Base-by-base conservation (phyloP, 2,329 filamentous ascomycete species). In the Coleophoma cylindrospora region DNA sequence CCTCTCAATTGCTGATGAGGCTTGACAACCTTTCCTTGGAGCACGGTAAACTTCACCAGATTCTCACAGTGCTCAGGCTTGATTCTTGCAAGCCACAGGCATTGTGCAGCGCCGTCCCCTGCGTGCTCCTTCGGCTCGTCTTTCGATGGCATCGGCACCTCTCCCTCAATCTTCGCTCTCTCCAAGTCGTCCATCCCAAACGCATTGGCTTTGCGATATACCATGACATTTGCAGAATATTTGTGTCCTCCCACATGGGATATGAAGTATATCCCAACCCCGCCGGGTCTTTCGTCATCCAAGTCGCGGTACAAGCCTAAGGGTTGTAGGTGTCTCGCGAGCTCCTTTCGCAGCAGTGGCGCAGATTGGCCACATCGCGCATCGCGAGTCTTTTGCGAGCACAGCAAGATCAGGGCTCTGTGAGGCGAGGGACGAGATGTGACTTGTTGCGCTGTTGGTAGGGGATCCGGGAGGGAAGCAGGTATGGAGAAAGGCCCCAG, bases 161-260 rank as follows among this genome's bases (percentile, higher is more conserved):
- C 62, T 37, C 63, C 65, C 43, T 58, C 62, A 13, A 62, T 57
- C 47, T 67, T 69, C 51, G 54, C 62, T 40, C 63, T 53, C 38
- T 63, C 57, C 37, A 65, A 47, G 8, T 51, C 38, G 43, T 66
- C 63, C 15, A 66, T 22, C 8, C 64, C 64, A 54, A 66, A 66
- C 5, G 64, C 64, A 53, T 67, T 56, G 38, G 58, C 53, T 50
- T 61, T 77, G 10, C 94, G 80, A 68, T 99, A 97, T 1, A 99
- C 76, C 74, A 99, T 88, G 60, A 97, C 83, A 62, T 99, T 99
- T 27, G 94, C 94, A 43, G 86, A 84, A 71, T 95, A 97, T 73
- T 96, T 96, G 74, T 99, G 94, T 0, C 94, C 94, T 27, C 94
- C 94, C 3, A 96, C 91, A 64, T 99, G 94, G 58, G 84, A 92